A percentile compares a stretch with the other conserved stretches of the same genome.
Evolutionary conservation across 1,284 basidiomycete genomes (phyloP).

Genomic region (Thecaphora frezii): DNA sequence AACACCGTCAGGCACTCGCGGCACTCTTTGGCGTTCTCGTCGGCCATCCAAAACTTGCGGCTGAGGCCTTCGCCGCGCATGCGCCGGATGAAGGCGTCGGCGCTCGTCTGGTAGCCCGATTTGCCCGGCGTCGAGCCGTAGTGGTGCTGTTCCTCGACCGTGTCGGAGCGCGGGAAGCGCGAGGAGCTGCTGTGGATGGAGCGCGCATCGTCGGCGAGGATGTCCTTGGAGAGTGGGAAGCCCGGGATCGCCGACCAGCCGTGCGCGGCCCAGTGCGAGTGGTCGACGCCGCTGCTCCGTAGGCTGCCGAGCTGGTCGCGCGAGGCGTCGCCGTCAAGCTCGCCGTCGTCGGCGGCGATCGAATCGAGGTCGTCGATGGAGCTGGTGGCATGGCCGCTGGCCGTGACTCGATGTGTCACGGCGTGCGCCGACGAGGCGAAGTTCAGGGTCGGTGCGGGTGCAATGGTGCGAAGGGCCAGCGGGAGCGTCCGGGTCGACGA

Average conservation of each 20-base stretch:
- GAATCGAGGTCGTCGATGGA: conserved; percentile 35
- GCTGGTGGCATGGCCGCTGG: conserved; percentile 17
- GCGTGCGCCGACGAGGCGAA: conserved; percentile 40
- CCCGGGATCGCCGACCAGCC: conserved; percentile 49
- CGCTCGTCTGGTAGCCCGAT: conserved; percentile 44
- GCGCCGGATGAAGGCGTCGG: conserved; percentile 46
- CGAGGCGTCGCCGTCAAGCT: conserved; percentile 24
- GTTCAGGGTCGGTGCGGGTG: conserved; percentile 39
- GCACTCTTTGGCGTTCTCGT: conserved; percentile 84
- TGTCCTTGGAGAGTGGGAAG: conserved; percentile 48
- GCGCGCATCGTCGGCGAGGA: conserved; percentile 49
- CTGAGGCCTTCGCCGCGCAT: conserved; percentile 52
- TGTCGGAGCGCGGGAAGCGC: conserved; percentile 33
- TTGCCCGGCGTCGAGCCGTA: conserved; percentile 1
- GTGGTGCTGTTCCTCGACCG: conserved; percentile 28
- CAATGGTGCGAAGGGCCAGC: conserved; percentile 20
- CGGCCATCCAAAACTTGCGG: conserved; percentile 62
- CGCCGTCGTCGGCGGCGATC: conserved; percentile 27
- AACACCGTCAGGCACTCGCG: conserved; percentile 54
- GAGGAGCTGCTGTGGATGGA: conserved; percentile 46
- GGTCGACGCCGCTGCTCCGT: conserved; percentile 20
- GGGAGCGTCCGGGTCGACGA: conserved; percentile 9
- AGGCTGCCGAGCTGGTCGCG: conserved; percentile 23
- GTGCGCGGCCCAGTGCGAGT: conserved; percentile 32
- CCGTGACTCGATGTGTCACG: conserved; percentile 19